These are phyloP conservation scores for Leishmania tropica DNA, from an alignment of 208 protist genomes.

Conservation along the genomic window DNA sequence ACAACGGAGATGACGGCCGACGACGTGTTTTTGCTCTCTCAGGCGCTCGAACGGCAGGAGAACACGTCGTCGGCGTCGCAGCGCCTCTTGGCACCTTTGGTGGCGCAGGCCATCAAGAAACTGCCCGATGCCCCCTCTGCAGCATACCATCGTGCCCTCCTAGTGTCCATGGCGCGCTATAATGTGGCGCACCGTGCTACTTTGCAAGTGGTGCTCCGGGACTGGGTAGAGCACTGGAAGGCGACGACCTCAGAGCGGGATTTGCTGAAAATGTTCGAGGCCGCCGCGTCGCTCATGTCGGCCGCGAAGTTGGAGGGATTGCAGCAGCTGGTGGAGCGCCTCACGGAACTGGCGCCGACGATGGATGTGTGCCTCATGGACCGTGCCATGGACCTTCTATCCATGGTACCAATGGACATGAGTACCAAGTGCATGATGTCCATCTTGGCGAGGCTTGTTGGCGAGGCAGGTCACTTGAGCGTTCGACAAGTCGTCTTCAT, in stretches of 20 bases:
- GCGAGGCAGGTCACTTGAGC: conserved; percentile 63
- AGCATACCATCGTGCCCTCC: conserved; percentile 64
- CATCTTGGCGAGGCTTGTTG: conserved; percentile 62
- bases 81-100: conserved; percentile 48
- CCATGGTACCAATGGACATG: conserved; percentile 54
- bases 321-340: conserved; percentile 29
- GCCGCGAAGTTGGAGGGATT: conserved; percentile 10
- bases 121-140: conserved; percentile 38
- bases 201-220: conserved; percentile 38
- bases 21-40: conserved; percentile 59
- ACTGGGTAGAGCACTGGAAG: conserved; percentile 26
- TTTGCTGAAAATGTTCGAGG: conserved; percentile 57
- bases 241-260: conserved; percentile 49
- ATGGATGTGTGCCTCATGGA: conserved; percentile 63
- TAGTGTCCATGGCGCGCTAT: conserved; percentile 70
- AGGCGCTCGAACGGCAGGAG: conserved; percentile 64
- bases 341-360: conserved; percentile 36
- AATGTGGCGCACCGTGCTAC: conserved; percentile 35
- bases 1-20: conserved; percentile 43
- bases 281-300: conserved; percentile 34
- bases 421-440: conserved; percentile 53
- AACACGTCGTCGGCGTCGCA: conserved; percentile 64
- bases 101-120: conserved; percentile 39
- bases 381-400: conserved; percentile 69
- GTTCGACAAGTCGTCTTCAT: conserved; percentile 55